These are phyloP conservation scores for Allomyces arbusculus DNA, from an alignment of 192 early-diverging fungal species.

Conservation along the genomic window DNA sequence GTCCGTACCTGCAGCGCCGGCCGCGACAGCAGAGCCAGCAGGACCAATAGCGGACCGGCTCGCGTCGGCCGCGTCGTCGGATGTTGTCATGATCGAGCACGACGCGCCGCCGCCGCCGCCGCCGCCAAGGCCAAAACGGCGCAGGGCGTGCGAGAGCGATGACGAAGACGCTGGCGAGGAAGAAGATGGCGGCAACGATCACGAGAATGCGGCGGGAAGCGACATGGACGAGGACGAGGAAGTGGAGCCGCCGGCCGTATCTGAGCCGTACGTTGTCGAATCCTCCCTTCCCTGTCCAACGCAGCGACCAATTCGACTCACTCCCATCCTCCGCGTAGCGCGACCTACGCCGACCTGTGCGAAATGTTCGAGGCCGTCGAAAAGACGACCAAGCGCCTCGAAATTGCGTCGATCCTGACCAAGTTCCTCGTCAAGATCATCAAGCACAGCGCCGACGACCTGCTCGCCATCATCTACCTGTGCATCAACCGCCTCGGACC, in stretches of 20 bases:
- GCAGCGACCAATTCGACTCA: too few relatives aligned
- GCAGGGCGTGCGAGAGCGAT: background rate
- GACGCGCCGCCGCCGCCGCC: background rate
- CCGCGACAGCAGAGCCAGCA: background rate
- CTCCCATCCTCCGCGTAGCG: background rate
- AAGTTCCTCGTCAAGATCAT: slow-evolving; percentile 51
- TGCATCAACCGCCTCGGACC: slow-evolving; percentile 80
- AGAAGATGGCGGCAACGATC: background rate
- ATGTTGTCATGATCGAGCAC: background rate
- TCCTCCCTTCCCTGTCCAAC: too few relatives aligned
- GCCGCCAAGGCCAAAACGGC: background rate
- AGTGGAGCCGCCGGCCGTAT: too few relatives aligned
- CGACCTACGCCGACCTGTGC: slow-evolving; percentile 69
- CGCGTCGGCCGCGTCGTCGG: background rate
- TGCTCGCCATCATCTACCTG: slow-evolving; percentile 64
- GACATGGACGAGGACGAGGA: background rate
- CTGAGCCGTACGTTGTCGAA: background rate
- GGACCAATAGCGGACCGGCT: background rate
- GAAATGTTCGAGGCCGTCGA: slow-evolving; percentile 76
- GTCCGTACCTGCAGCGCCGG: background rate
- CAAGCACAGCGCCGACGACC: slow-evolving; percentile 31
- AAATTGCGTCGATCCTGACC: slow-evolving; percentile 49
- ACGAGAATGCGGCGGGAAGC: background rate
- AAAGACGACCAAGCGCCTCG: slow-evolving; percentile 68
- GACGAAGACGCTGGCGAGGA: background rate